Conservation (phyloP, 345 rosid genomes). For the Excoecaria cochinchinensis region DNA sequence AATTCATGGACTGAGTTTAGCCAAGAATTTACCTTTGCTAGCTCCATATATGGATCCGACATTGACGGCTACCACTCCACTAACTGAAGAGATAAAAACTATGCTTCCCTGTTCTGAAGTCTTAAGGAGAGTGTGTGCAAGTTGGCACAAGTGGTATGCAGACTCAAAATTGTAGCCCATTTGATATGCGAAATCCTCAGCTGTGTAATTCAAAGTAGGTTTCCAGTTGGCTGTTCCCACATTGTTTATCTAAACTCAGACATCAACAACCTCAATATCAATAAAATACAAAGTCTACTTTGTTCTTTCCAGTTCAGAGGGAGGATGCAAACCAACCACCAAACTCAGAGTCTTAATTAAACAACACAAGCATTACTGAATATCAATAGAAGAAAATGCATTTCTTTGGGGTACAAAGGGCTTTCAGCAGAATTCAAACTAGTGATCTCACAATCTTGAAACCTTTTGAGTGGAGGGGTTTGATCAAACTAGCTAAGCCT, state of each 20-base stretch:
- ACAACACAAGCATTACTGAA: too few relatives aligned
- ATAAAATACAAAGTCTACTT: neutral
- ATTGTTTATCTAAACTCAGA: constrained; percentile 25
- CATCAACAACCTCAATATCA: neutral
- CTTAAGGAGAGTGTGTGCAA: constrained; percentile 26
- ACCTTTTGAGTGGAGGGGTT: too few relatives aligned
- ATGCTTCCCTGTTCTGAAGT: constrained; percentile 24
- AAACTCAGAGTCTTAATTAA: too few relatives aligned
- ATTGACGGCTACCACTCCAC: constrained; percentile 12
- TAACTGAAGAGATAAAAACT: constrained; percentile 23
- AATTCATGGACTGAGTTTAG: too few relatives aligned
- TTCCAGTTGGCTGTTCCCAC: constrained; percentile 4
- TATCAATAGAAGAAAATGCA: too few relatives aligned
- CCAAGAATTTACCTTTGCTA: constrained; percentile 16
- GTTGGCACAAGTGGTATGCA: constrained; percentile 21
- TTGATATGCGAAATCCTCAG: constrained; percentile 10
- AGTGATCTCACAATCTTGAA: too few relatives aligned
- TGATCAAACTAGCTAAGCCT: too few relatives aligned
- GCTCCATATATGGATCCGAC: constrained; percentile 15
- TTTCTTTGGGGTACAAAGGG: too few relatives aligned
- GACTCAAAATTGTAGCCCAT: constrained; percentile 18
- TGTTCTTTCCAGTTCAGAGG: neutral
- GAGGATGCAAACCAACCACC: too few relatives aligned
- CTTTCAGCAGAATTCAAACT: too few relatives aligned
- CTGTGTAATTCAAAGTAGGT: constrained; percentile 6